These are phyloP conservation scores for Hypoxylon fragiforme DNA, from an alignment of 495 filamentous ascomycete genomes.

Conservation along the genomic window DNA sequence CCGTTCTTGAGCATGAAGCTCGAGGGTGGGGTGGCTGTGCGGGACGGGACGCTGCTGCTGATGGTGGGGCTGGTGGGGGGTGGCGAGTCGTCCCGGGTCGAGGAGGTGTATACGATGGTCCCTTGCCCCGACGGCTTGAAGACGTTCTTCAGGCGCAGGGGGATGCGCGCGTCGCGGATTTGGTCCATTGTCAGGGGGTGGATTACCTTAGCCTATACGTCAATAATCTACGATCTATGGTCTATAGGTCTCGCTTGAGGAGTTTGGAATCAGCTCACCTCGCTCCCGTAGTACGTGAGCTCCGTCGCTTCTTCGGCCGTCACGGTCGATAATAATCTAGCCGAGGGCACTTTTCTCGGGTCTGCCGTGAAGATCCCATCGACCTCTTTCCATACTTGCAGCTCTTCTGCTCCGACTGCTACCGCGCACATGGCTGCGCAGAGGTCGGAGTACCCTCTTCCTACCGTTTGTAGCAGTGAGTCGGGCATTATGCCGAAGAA, in stretches of 20 bases:
- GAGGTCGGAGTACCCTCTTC: conserved; percentile 57
- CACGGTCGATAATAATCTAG: conserved; percentile 51
- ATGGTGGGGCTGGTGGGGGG: conserved; percentile 17
- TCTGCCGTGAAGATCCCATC: conserved; percentile 63
- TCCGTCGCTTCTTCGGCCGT: conserved; percentile 58
- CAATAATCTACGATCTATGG: background rate
- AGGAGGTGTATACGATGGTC: conserved; percentile 46
- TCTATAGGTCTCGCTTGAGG: background rate
- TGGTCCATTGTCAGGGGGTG: conserved; percentile 51
- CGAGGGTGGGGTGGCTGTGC: conserved; percentile 9
- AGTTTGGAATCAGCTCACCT: conserved; percentile 27
- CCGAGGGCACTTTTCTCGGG: conserved; percentile 56
- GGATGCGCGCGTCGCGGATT: conserved; percentile 43
- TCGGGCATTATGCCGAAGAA: conserved; percentile 56
- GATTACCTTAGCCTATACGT: conserved; percentile 39
- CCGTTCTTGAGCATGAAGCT: conserved; percentile 44
- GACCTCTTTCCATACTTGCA: conserved; percentile 62
- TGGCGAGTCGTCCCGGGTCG: conserved; percentile 6
- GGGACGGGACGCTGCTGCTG: conserved; percentile 5
- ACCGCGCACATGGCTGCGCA: conserved; percentile 56
- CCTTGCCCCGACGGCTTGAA: conserved; percentile 44
- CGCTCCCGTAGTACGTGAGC: conserved; percentile 58
- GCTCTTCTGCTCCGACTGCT: conserved; percentile 50
- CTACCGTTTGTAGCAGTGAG: conserved; percentile 50
- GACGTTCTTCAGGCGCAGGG: conserved; percentile 46